Percentiles rank a stretch among this genome's conserved stretches.
phyloP scores from a whole-genome alignment of 306 rosid species.

The Bauhinia variegata region DNA sequence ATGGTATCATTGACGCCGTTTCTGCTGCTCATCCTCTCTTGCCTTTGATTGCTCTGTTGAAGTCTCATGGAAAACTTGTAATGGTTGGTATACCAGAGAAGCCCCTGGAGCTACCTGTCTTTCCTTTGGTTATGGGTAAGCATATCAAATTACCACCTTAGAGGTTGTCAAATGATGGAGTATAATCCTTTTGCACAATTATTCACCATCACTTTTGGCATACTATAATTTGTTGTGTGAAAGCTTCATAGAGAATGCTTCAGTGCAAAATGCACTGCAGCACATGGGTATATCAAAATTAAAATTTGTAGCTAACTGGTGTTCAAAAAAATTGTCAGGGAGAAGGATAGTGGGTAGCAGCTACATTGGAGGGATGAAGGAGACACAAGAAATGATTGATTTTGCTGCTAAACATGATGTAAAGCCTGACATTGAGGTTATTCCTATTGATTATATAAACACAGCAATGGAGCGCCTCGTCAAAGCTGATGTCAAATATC shows the following conservation, averaged over 20 bases:
- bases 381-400: slow-evolving; percentile 59
- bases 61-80: slow-evolving; percentile 54
- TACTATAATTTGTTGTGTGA: too few species aligned
- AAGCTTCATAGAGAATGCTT: background rate
- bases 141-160: background rate
- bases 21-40: slow-evolving; percentile 48
- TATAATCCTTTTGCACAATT: too few species aligned
- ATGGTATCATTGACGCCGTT: slow-evolving; percentile 63
- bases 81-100: slow-evolving; percentile 50
- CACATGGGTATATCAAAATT: background rate
- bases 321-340: slow-evolving; percentile 28
- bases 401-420: slow-evolving; percentile 57
- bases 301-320: background rate
- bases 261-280: too few species aligned
- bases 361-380: slow-evolving; percentile 48
- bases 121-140: slow-evolving; percentile 39
- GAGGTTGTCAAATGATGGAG: background rate
- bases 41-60: slow-evolving; percentile 49
- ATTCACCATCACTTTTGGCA: too few species aligned
- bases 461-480: slow-evolving; percentile 52
- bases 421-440: slow-evolving; percentile 51
- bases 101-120: slow-evolving; percentile 41
- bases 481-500: slow-evolving; percentile 58
- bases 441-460: slow-evolving; percentile 54
- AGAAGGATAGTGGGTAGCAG: slow-evolving; percentile 51